Conservation (phyloP, 768 basidiomycete genomes). For the Russula foetens region DNA sequence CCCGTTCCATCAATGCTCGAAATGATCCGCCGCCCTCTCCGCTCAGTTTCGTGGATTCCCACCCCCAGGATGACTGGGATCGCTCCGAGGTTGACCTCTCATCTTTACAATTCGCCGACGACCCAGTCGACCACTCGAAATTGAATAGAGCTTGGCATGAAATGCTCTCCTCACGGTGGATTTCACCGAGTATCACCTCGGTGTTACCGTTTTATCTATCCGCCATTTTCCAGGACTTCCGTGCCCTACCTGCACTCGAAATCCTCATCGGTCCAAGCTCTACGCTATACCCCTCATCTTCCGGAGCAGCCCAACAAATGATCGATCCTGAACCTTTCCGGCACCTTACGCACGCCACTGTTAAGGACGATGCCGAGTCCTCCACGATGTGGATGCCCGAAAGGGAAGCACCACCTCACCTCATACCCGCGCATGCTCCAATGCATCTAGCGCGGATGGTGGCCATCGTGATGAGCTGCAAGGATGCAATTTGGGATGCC, state of each 20-base stretch:
- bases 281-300: background rate
- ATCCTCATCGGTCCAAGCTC: conserved; percentile 4
- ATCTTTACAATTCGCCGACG: background rate
- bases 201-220: conserved; percentile 19
- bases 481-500: conserved; percentile 60
- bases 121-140: conserved; percentile 17
- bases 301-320: background rate
- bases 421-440: conserved; percentile 39
- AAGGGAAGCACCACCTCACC: conserved; percentile 22
- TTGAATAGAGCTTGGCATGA: conserved; percentile 17
- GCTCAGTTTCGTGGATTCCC: background rate
- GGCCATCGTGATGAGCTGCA: conserved; percentile 50
- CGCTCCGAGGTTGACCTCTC: background rate
- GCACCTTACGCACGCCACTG: conserved; percentile 10
- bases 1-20: background rate
- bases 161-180: conserved; percentile 17
- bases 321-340: conserved; percentile 18
- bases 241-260: conserved; percentile 18
- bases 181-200: conserved; percentile 14
- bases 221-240: conserved; percentile 13
- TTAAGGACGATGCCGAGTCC: conserved; percentile 9
- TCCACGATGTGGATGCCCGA: background rate
- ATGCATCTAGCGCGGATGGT: conserved; percentile 63
- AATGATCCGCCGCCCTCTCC: background rate
- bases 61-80: background rate